Percentiles rank a stretch among this genome's conserved stretches.
Conservation (phyloP, 1,284 basidiomycete genomes). For the Mycosarcoma mackinlayi region DNA sequence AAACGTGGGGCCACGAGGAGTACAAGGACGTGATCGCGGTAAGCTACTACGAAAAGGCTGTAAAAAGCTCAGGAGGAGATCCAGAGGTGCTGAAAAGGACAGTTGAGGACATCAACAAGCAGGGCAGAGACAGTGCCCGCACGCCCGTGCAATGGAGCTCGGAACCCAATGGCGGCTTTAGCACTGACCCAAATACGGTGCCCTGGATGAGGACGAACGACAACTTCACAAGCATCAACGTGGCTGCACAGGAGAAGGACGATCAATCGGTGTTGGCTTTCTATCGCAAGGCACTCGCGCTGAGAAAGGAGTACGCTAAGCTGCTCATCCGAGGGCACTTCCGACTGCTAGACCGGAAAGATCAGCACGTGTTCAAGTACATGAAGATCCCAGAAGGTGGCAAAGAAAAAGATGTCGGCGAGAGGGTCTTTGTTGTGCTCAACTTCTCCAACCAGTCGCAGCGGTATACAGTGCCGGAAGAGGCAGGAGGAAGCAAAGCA, state of each 20-base stretch:
- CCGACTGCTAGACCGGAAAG: conserved; percentile 70
- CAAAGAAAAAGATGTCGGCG: conserved; percentile 64
- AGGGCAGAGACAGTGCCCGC: conserved; percentile 78
- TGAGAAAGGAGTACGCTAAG: conserved; percentile 75
- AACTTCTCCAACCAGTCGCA: conserved; percentile 33
- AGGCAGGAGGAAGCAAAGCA: conserved; percentile 21
- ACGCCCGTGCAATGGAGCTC: conserved; percentile 78
- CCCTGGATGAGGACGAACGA: conserved; percentile 83
- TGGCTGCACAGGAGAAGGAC: conserved; percentile 72
- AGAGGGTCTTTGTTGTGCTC: conserved; percentile 32
- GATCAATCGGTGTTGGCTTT: conserved; percentile 73
- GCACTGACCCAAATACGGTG: conserved; percentile 69
- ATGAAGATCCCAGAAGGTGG: conserved; percentile 67
- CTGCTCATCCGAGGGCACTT: conserved; percentile 75
- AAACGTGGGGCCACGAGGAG: conserved; percentile 76
- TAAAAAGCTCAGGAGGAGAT: conserved; percentile 16
- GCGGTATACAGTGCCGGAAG: conserved; percentile 21
- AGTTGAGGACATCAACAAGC: conserved; percentile 72
- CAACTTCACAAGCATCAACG: conserved; percentile 76
- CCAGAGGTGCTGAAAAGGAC: conserved; percentile 69
- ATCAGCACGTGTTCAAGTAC: conserved; percentile 74
- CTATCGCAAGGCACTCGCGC: conserved; percentile 73
- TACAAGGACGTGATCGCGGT: conserved; percentile 38
- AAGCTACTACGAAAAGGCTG: conserved; percentile 40
- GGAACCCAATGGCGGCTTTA: conserved; percentile 75